Base-by-base conservation (phyloP, 805 yeast species). In the Candida peoriensis region DNA sequence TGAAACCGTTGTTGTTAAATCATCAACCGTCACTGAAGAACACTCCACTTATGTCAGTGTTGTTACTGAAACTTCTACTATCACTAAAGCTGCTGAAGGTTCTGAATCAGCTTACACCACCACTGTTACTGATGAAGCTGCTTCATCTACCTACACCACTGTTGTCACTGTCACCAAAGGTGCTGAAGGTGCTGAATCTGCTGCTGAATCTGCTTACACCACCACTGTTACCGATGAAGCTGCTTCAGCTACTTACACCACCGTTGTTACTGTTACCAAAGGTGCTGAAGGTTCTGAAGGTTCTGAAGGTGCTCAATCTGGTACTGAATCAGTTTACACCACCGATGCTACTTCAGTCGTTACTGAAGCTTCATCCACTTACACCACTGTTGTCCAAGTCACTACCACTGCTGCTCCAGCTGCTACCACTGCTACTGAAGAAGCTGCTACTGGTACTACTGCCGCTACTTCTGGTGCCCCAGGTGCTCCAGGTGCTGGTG, bases 11-110 rank as follows among this genome's bases (percentile, higher is more conserved):
- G 33, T 29, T 17, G 37, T 19, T 8, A 7, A 39, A 10, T 24
- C 36, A 20, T 24, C 28, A 19, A 32, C 27, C 25, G 32, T 17
- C 21, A 23, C 39, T 21, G n/a, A n/a, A n/a, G n/a, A n/a, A n/a
- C n/a, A n/a, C n/a, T n/a, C n/a, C n/a, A 22, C 49, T 14, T 34
- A 30, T 23, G 42, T 33, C 17, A 23, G 32, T 17, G 28, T n/a
- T 19, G 54, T 55, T 30, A 52, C 52, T 30, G 48, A 41, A 35
- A 60, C 67, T 9, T 24, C 41, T 20, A 28, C 37, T 23, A 24
- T 15, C 12, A 28, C 39, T 15, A 27, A 37, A 29, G 30, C 46
- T 34, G 20, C 38, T 15, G 15, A 35, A 12, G 38, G 27, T 30
- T 29, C 35, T 15, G 26, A 9, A 4, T 19, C 36, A 11, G 28